These are phyloP conservation scores for Candida incommunis DNA, from an alignment of 805 yeast species.

Conservation along the genomic window DNA sequence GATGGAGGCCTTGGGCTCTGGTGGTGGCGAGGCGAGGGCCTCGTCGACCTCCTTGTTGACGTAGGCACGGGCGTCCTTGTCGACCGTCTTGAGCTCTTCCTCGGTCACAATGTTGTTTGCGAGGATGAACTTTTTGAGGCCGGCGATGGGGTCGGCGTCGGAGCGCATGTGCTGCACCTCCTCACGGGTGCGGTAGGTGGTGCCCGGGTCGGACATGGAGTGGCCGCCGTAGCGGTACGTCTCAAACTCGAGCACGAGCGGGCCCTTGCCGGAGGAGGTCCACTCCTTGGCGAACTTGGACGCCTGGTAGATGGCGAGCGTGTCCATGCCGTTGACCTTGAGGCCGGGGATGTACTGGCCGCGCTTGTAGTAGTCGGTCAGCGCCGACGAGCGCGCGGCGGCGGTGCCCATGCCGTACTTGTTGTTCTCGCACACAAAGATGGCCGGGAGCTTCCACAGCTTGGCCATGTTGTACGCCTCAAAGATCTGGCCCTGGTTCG, in stretches of 20 bases:
- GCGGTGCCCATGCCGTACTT: conserved; percentile 99
- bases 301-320: conserved; percentile 87
- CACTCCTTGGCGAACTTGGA: conserved; percentile 95
- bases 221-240: conserved; percentile 99
- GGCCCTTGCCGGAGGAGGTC: conserved; percentile 89
- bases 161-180: conserved; percentile 99
- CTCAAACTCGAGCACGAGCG: conserved; percentile 90
- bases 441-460: conserved; percentile 90
- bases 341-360: conserved; percentile 99
- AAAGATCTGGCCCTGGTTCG: conserved; percentile 98
- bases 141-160: conserved; percentile 94
- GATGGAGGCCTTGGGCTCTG: conserved; percentile 89
- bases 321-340: conserved; percentile 98
- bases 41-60: conserved; percentile 89
- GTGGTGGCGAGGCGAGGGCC: conserved; percentile 90
- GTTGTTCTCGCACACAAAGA: conserved; percentile 96
- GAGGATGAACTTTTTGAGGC: conserved; percentile 74
- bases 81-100: conserved; percentile 87
- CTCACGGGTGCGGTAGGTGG: conserved; percentile 99
- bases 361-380: conserved; percentile 95
- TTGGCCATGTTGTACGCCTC: conserved; percentile 99
- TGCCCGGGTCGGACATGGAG: conserved; percentile 99
- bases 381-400: conserved; percentile 91
- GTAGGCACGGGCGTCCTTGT: conserved; percentile 89
- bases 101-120: conserved; percentile 81